Conservation (phyloP, 2,329 filamentous ascomycete genomes). For the Escovopsis sp. region DNA sequence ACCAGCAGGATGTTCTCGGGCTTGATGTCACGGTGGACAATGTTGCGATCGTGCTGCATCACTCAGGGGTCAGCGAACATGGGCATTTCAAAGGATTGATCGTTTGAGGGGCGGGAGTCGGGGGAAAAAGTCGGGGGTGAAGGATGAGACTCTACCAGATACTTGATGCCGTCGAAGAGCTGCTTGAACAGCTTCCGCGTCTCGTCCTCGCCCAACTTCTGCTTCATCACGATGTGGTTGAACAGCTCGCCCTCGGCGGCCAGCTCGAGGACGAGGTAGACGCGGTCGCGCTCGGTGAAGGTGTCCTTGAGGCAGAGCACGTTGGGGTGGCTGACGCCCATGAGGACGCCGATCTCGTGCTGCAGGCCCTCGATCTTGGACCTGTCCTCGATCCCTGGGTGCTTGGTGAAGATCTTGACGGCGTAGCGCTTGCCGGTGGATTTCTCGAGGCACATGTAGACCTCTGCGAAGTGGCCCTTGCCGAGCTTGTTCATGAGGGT, state of each 20-base stretch:
- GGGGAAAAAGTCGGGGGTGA: too few relatives aligned
- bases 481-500: conserved; percentile 71
- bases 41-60: conserved; percentile 82
- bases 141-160: conserved; percentile 53
- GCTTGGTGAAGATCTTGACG: conserved; percentile 89
- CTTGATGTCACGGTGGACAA: conserved; percentile 96
- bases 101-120: neutral
- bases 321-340: conserved; percentile 92
- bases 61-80: neutral
- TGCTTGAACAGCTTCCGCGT: conserved; percentile 79
- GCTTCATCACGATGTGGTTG: conserved; percentile 83
- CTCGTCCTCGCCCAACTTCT: conserved; percentile 74
- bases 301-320: conserved; percentile 89
- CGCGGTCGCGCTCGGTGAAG: conserved; percentile 79
- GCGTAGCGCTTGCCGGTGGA: conserved; percentile 69
- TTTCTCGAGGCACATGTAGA: conserved; percentile 83
- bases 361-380: conserved; percentile 76
- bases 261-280: conserved; percentile 83
- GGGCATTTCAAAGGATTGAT: neutral
- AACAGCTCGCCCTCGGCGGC: conserved; percentile 90
- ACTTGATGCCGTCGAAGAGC: conserved; percentile 86
- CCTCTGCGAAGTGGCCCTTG: conserved; percentile 89
- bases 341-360: conserved; percentile 91
- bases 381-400: conserved; percentile 64
- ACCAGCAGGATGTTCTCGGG: conserved; percentile 88